phyloP scores from a whole-genome alignment of 208 protist species.

The Angomonas ambiguus region DNA sequence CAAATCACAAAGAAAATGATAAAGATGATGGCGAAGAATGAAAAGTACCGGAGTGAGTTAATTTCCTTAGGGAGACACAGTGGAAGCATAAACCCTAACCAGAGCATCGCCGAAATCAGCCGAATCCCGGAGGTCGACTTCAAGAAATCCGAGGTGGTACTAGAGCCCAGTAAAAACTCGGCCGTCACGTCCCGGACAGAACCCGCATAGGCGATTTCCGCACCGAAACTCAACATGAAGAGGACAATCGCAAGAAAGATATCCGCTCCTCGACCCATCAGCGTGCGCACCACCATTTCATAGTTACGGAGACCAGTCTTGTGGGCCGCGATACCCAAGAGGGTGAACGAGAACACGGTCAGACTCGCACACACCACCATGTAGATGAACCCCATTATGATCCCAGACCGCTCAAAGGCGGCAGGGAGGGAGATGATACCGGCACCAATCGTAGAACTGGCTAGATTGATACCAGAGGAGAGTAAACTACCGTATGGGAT shows the following conservation, averaged over 20 bases:
- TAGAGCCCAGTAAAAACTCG: slow-evolving; percentile 21
- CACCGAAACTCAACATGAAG: slow-evolving; percentile 53
- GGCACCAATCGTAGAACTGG: slow-evolving; percentile 51
- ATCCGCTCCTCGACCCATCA: slow-evolving; percentile 42
- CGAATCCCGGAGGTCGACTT: slow-evolving; percentile 19
- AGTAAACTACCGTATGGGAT: slow-evolving; percentile 63
- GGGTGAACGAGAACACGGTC: slow-evolving; percentile 52
- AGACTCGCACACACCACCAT: slow-evolving; percentile 44
- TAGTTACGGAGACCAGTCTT: slow-evolving; percentile 44
- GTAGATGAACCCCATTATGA: slow-evolving; percentile 58
- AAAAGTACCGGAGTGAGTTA: slow-evolving; percentile 62
- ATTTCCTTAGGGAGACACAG: slow-evolving; percentile 53
- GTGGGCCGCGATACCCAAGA: slow-evolving; percentile 31
- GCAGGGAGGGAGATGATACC: slow-evolving; percentile 63
- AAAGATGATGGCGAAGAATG: slow-evolving; percentile 36
- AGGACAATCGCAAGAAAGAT: slow-evolving; percentile 49
- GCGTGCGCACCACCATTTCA: slow-evolving; percentile 37
- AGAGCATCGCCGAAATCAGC: slow-evolving; percentile 39
- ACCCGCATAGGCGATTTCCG: slow-evolving; percentile 54
- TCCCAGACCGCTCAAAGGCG: slow-evolving; percentile 42
- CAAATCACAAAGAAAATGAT: slow-evolving; percentile 56
- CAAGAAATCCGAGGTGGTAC: slow-evolving; percentile 12
- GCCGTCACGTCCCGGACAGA: slow-evolving; percentile 40
- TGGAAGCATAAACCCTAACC: slow-evolving; percentile 54
- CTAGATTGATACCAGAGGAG: slow-evolving; percentile 55